Evolutionary conservation across 768 basidiomycete species (phyloP), one percentile per base, ranked within the genome.

Genomic region (Melanogaster broomeanus): DNA sequence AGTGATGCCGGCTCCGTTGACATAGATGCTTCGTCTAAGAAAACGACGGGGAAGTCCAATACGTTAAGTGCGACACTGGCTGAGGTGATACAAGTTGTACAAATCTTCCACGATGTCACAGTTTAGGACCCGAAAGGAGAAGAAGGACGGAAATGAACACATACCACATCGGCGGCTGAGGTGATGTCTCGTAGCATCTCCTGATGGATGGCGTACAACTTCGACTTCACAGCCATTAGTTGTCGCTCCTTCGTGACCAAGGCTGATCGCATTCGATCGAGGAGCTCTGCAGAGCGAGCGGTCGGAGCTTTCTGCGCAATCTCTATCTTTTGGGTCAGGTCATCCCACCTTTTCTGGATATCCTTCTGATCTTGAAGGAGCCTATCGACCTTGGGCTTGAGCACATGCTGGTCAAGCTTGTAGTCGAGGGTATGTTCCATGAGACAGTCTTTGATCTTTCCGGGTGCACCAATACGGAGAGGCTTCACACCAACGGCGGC

Each of bases 1-100:
- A 96, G 73, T 18, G 92, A 89, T 21, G 92, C 87, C 11, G 94
- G 93, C 69, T 98, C 94, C 3, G 93, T 96, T 28, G 90, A 93
- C 93, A 97, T 96, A 8, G 90, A 92, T 2, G 95, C 95, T 69
- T 98, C 94, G 63, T 98, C 95, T 13, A 97, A 71, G 61, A 96
- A 94, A 2, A 97, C 93, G 28, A 96, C 82, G 3, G 94, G 94
- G 62, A 97, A 95, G 65, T 97, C 95, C 16, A 84, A 76, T 7
- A 86, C 79, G 52, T 83, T 82, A 48, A 94, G 70, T 1, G 82
- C 76, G 18, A 71, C 66, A 19, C 82, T 83, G 10, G 85, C 89
- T 13, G 91, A 81, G 0, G 89, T 86, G 44, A 95, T 82, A 64
- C 90, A 93, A 3, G 93, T 95, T 12, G 93, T 90, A 66, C 93